Percentiles rank a stretch among this genome's conserved stretches.
Evolutionary conservation across 1,284 basidiomycete species (phyloP).

Genomic region (Sporisorium exsertum): DNA sequence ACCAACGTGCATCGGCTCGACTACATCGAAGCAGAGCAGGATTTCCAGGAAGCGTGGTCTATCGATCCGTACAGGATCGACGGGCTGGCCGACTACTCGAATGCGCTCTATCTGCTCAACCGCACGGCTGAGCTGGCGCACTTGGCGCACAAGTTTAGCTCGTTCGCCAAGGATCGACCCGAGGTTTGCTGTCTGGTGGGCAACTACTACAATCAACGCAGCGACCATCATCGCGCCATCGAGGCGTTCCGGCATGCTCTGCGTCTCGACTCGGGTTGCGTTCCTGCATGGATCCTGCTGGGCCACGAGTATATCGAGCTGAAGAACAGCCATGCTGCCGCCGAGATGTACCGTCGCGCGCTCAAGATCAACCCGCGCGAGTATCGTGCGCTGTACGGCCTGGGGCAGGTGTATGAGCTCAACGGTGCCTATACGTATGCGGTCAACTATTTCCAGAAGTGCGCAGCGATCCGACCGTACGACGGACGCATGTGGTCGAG

Average conservation of each 20-base stretch:
- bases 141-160: constrained; percentile 77
- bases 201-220: constrained; percentile 92
- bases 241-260: constrained; percentile 94
- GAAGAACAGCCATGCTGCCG: constrained; percentile 98
- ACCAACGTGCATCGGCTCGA: constrained; percentile 51
- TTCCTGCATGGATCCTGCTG: constrained; percentile 99
- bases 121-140: constrained; percentile 87
- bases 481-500: constrained; percentile 97
- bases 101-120: constrained; percentile 95
- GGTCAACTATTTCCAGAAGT: constrained; percentile 94
- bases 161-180: constrained; percentile 58
- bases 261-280: constrained; percentile 90
- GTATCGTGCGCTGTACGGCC: constrained; percentile 97
- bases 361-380: constrained; percentile 91
- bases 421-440: constrained; percentile 96
- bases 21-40: constrained; percentile 61
- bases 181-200: constrained; percentile 93
- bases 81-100: constrained; percentile 95
- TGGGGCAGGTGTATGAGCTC: constrained; percentile 97
- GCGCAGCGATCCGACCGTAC: constrained; percentile 90
- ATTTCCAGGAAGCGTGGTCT: constrained; percentile 63
- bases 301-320: constrained; percentile 98
- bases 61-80: constrained; percentile 91
- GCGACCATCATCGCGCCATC: constrained; percentile 94
- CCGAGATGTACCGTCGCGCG: constrained; percentile 94